phyloP scores from a whole-genome alignment of 345 rosid genomes.

The Cardamine chenopodiifolia region DNA sequence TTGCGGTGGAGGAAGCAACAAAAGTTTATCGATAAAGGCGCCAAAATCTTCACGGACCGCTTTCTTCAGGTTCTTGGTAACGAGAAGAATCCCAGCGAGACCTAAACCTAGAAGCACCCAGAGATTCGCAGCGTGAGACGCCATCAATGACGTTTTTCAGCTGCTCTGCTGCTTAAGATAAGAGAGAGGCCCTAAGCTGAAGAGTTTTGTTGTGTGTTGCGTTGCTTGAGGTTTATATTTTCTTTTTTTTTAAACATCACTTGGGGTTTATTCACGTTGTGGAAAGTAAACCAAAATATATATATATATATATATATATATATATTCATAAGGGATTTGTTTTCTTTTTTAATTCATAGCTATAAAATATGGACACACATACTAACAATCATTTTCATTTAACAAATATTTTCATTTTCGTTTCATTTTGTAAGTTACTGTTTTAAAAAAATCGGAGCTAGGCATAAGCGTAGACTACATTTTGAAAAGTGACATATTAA shows the following conservation, averaged over 20 bases:
- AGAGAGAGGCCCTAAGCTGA: slow-evolving; percentile 38
- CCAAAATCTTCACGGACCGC: slow-evolving; percentile 78
- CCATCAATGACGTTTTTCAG: slow-evolving; percentile 49
- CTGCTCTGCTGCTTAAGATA: slow-evolving; percentile 32
- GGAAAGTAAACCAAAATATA: background rate
- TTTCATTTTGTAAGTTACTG: background rate
- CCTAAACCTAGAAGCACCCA: slow-evolving; percentile 91
- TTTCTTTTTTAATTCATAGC: background rate
- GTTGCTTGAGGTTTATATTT: background rate
- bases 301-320: background rate
- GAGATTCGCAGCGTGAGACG: slow-evolving; percentile 68
- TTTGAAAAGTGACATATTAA: background rate
- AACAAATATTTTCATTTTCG: background rate
- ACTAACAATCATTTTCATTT: too few relatives aligned
- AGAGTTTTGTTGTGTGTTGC: slow-evolving; percentile 33
- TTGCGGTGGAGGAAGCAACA: slow-evolving; percentile 91
- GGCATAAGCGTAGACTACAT: background rate
- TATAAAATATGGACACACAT: background rate
- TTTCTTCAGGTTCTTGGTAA: slow-evolving; percentile 69
- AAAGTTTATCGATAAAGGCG: slow-evolving; percentile 76
- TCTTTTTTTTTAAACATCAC: background rate
- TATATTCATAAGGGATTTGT: background rate
- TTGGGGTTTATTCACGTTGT: background rate
- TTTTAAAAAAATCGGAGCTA: too few relatives aligned
- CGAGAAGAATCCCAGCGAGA: slow-evolving; percentile 70